These are phyloP conservation scores for Sclerotiophoma versabilis DNA, from an alignment of 2,329 filamentous ascomycete species.

Conservation along the genomic window DNA sequence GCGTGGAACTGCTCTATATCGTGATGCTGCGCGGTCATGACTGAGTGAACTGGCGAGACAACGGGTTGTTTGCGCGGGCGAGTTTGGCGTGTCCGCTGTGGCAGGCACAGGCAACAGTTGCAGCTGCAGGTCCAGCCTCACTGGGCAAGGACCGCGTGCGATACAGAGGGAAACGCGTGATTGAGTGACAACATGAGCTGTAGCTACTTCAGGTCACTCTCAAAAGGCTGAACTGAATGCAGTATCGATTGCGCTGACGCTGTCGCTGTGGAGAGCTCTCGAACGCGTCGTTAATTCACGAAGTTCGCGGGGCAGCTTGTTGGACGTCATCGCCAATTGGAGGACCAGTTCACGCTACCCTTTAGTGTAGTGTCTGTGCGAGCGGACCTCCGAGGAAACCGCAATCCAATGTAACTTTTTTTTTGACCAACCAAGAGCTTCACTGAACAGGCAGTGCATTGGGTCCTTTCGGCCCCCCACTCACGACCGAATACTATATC, in stretches of 20 bases:
- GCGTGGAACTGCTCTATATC: constrained; percentile 44
- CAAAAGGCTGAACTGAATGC: constrained; percentile 5
- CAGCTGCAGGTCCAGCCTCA: constrained; percentile 31
- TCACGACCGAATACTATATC: not conserved
- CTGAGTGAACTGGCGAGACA: constrained; percentile 24
- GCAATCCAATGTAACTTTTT: not conserved
- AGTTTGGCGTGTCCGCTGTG: constrained; percentile 24
- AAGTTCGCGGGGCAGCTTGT: constrained; percentile 15
- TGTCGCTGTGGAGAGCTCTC: constrained; percentile 75
- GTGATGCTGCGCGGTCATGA: constrained; percentile 45
- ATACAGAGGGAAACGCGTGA: constrained; percentile 22
- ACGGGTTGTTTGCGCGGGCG: constrained; percentile 23
- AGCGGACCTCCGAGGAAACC: constrained; percentile 13
- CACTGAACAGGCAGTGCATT: not conserved
- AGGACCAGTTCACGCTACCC: not conserved
- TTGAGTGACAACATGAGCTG: constrained; percentile 38
- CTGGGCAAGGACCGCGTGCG: constrained; percentile 31
- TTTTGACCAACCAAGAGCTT: not conserved
- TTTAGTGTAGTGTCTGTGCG: not conserved
- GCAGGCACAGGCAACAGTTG: constrained; percentile 35
- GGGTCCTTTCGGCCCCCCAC: not conserved
- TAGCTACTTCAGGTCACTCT: constrained; percentile 10
- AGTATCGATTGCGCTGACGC: constrained; percentile 76
- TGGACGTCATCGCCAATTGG: constrained; percentile 18
- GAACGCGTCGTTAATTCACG: constrained; percentile 20